These are phyloP conservation scores for Caloboletus inedulis DNA, from an alignment of 1,284 basidiomycete species.

Conservation along the genomic window DNA sequence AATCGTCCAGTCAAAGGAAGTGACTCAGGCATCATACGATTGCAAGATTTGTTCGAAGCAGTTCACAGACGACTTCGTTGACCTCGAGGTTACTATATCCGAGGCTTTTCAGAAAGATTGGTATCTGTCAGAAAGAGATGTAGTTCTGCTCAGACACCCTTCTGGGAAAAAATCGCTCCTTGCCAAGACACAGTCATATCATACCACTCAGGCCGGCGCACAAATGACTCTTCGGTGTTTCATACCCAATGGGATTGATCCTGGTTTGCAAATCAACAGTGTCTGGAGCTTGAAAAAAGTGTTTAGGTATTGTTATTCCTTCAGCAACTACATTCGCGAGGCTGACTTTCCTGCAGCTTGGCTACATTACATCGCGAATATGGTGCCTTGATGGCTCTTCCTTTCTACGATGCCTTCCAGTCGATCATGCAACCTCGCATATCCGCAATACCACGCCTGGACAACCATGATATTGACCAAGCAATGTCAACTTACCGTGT, in stretches of 20 bases:
- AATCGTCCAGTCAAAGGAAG: slow-evolving; percentile 73
- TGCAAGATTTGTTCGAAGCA: slow-evolving; percentile 62
- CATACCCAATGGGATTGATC: slow-evolving; percentile 41
- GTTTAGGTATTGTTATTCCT: slow-evolving; percentile 58
- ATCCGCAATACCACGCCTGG: slow-evolving; percentile 45
- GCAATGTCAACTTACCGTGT: slow-evolving; percentile 74
- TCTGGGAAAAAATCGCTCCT: slow-evolving; percentile 54
- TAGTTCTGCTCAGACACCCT: slow-evolving; percentile 66
- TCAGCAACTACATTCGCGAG: background rate
- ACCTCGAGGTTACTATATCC: slow-evolving; percentile 63
- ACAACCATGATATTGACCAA: slow-evolving; percentile 54
- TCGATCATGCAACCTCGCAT: slow-evolving; percentile 71
- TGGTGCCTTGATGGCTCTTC: slow-evolving; percentile 79
- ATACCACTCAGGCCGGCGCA: slow-evolving; percentile 47
- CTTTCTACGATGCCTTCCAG: slow-evolving; percentile 76
- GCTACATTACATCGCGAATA: slow-evolving; percentile 93
- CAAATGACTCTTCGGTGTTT: slow-evolving; percentile 52
- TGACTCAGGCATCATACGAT: slow-evolving; percentile 50
- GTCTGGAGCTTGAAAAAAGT: slow-evolving; percentile 80
- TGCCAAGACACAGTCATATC: slow-evolving; percentile 79
- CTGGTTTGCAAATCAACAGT: slow-evolving; percentile 59
- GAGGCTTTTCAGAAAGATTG: slow-evolving; percentile 65
- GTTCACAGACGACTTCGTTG: slow-evolving; percentile 70
- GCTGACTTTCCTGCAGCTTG: slow-evolving; percentile 51
- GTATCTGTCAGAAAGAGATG: slow-evolving; percentile 75